phyloP scores from a whole-genome alignment of 495 filamentous ascomycete genomes.

The Daldinia caldariorum region DNA sequence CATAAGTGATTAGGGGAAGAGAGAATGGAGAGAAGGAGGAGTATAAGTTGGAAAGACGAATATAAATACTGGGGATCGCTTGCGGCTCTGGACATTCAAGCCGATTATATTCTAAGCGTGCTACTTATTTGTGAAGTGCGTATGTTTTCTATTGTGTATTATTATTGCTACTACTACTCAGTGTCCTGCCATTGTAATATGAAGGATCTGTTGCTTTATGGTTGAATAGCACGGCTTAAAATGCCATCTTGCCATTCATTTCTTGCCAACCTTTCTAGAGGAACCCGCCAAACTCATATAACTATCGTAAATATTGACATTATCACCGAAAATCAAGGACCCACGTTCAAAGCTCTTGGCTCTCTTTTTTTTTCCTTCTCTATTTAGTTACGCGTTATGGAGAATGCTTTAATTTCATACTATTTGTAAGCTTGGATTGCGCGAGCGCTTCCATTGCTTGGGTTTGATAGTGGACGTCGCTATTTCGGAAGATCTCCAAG shows the following conservation, averaged over 20 bases:
- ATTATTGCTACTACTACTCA: not conserved
- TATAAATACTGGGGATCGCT: conserved; percentile 25
- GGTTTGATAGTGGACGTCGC: not conserved
- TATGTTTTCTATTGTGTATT: not conserved
- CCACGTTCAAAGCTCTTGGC: not conserved
- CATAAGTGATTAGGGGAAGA: not conserved
- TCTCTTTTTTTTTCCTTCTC: no score
- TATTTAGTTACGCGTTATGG: not conserved
- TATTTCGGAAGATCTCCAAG: not conserved
- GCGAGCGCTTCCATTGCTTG: not conserved
- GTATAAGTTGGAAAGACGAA: conserved; percentile 30
- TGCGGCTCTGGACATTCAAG: conserved; percentile 12
- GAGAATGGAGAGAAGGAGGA: not conserved
- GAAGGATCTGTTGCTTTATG: not conserved
- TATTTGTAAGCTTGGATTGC: conserved; percentile 1
- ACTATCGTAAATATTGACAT: no score
- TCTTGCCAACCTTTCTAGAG: no score
- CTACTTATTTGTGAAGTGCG: conserved; percentile 1
- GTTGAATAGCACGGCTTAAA: not conserved
- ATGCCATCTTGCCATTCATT: no score
- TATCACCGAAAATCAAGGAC: not conserved
- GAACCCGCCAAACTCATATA: no score
- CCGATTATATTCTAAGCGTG: not conserved
- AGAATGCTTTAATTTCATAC: not conserved
- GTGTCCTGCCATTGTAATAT: not conserved